Evolutionary conservation across 441 rosid species (phyloP).

Genomic region (Aquilaria agallochum): DNA sequence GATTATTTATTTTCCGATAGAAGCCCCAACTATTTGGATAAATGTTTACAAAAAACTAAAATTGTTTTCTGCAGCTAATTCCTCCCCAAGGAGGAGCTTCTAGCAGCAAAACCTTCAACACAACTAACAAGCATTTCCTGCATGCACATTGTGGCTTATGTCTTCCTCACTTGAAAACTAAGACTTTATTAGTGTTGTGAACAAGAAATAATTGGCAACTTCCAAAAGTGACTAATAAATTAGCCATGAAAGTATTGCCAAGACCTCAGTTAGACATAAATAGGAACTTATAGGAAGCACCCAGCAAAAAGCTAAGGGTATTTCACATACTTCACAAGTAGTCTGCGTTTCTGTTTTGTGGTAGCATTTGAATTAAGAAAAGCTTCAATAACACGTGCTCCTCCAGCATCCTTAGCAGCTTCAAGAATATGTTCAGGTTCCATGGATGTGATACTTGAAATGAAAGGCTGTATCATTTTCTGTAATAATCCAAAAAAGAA

Average conservation of each 20-base stretch:
- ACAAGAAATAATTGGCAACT: too few species aligned
- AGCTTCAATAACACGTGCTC: conserved; percentile 84
- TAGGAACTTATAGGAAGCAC: conserved; percentile 12
- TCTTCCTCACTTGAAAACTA: background rate
- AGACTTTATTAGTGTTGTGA: background rate
- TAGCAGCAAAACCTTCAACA: too few species aligned
- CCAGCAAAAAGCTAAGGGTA: conserved; percentile 13
- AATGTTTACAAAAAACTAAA: too few species aligned
- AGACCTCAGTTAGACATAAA: conserved; percentile 4
- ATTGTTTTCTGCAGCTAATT: too few species aligned
- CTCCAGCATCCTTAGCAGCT: conserved; percentile 71
- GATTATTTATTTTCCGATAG: too few species aligned
- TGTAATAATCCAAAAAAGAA: conserved; percentile 27
- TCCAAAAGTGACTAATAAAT: too few species aligned
- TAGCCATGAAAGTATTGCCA: too few species aligned
- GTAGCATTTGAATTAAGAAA: conserved; percentile 74
- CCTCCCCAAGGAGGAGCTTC: too few species aligned
- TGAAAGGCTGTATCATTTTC: conserved; percentile 71
- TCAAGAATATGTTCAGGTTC: conserved; percentile 61
- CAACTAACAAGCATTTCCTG: too few species aligned
- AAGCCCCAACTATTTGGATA: too few species aligned
- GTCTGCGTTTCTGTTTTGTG: conserved; percentile 65
- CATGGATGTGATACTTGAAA: conserved; percentile 66
- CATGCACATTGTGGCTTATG: too few species aligned
- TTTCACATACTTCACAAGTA: conserved; percentile 62